Percentiles rank a stretch among this genome's conserved stretches.
Conservation (phyloP, 2,329 filamentous ascomycete species). For the Ceratocystiopsis sp. region DNA sequence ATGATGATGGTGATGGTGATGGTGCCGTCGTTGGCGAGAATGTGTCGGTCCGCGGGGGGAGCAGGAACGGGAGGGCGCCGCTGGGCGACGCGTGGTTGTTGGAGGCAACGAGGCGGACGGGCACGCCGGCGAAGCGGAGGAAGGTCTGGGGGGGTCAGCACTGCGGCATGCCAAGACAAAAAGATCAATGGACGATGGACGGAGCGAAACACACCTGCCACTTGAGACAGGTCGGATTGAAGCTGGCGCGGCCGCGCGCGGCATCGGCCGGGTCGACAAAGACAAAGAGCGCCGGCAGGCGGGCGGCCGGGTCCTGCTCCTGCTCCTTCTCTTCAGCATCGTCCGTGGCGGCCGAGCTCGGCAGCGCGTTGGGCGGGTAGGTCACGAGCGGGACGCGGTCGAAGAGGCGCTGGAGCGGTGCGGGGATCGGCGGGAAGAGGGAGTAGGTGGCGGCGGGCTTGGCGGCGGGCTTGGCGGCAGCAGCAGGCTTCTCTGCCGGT, state of each 20-base stretch:
- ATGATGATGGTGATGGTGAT: too few relatives aligned
- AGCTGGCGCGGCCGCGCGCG: slow-evolving; percentile 48
- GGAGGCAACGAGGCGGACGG: slow-evolving; percentile 51
- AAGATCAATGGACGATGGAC: neutral
- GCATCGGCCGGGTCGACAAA: slow-evolving; percentile 55
- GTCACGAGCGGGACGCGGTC: slow-evolving; percentile 64
- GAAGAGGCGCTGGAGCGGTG: slow-evolving; percentile 68
- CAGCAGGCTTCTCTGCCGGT: too few relatives aligned
- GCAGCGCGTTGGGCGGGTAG: slow-evolving; percentile 60
- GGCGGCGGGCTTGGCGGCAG: neutral
- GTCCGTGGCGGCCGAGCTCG: slow-evolving; percentile 22
- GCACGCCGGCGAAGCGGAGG: slow-evolving; percentile 57
- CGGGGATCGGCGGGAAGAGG: slow-evolving; percentile 39
- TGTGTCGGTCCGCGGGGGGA: too few relatives aligned
- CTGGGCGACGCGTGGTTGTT: slow-evolving; percentile 89
- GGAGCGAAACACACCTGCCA: slow-evolving; percentile 62
- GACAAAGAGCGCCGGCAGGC: slow-evolving; percentile 50
- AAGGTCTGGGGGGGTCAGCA: slow-evolving; percentile 68
- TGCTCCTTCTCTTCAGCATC: slow-evolving; percentile 7
- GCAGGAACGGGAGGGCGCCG: slow-evolving; percentile 74
- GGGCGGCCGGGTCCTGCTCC: slow-evolving; percentile 8
- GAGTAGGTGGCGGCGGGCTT: neutral
- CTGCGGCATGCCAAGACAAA: neutral
- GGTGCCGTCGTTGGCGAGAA: too few relatives aligned
- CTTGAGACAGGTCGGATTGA: slow-evolving; percentile 84